phyloP scores from a whole-genome alignment of 1,284 basidiomycete genomes.

The Ceratobasidium theobromae region DNA sequence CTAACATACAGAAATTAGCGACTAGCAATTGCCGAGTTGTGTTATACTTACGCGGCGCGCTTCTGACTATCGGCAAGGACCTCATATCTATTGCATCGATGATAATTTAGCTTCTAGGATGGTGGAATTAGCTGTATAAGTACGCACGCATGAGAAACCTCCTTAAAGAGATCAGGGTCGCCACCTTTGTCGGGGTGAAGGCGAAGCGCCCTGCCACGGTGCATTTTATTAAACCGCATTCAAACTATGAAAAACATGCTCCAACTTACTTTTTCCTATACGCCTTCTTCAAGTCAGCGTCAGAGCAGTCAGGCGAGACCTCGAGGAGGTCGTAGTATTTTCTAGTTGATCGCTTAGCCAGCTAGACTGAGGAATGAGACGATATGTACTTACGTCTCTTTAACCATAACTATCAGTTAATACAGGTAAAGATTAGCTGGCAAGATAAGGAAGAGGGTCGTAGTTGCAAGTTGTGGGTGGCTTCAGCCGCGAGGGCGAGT shows the following conservation, averaged over 20 bases:
- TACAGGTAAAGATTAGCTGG: not conserved
- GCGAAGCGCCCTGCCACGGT: conserved; percentile 67
- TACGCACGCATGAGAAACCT: conserved; percentile 91
- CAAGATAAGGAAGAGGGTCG: not conserved
- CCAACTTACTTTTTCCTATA: conserved; percentile 82
- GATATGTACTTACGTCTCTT: conserved; percentile 45
- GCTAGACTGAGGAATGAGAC: not conserved
- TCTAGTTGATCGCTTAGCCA: conserved; percentile 46
- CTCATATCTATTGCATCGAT: conserved; percentile 69
- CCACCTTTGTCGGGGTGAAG: conserved; percentile 97
- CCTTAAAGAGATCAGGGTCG: conserved; percentile 96
- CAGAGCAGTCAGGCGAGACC: conserved; percentile 72
- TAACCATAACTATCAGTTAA: conserved; percentile 42
- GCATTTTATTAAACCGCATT: not conserved
- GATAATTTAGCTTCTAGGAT: not conserved
- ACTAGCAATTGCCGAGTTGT: not conserved
- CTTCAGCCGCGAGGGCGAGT: conserved; percentile 4
- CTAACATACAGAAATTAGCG: conserved; percentile 32
- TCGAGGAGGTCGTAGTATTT: conserved; percentile 91
- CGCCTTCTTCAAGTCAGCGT: conserved; percentile 88
- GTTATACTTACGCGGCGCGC: conserved; percentile 53
- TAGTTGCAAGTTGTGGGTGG: not conserved
- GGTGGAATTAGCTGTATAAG: not conserved
- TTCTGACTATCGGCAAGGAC: conserved; percentile 89
- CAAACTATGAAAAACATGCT: not conserved